Evolutionary conservation across 164 flowering plant species (phyloP).

Genomic region (Liquidambar formosana): DNA sequence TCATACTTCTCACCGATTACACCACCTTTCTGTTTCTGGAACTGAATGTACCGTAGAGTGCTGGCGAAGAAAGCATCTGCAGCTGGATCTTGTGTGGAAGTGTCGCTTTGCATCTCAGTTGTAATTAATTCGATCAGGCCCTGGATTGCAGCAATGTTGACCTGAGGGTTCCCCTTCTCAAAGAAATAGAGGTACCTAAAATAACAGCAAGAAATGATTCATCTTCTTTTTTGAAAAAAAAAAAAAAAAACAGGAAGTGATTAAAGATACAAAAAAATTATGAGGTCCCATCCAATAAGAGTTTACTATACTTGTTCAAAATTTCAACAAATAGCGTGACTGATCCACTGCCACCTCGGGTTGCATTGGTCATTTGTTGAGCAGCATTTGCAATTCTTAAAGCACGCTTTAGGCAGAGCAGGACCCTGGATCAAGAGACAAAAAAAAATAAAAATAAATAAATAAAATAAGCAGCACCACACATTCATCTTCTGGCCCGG

Average conservation of each 20-base stretch:
- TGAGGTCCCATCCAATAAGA: not conserved
- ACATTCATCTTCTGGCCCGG: too few species aligned
- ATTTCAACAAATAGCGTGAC: constrained; percentile 87
- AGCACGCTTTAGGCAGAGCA: constrained; percentile 94
- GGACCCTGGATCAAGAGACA: constrained; percentile 52
- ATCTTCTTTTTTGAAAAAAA: too few species aligned
- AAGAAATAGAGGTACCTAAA: constrained; percentile 87
- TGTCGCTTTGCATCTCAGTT: constrained; percentile 88
- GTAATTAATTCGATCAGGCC: constrained; percentile 76
- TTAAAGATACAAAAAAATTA: not conserved
- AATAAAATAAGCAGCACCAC: too few species aligned
- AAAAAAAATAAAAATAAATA: too few species aligned
- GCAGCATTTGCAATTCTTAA: constrained; percentile 97
- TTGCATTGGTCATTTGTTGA: constrained; percentile 87
- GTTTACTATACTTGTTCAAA: constrained; percentile 67
- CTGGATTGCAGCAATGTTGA: constrained; percentile 68
- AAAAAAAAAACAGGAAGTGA: too few species aligned
- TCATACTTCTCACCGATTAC: constrained; percentile 81
- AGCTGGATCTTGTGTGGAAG: constrained; percentile 51
- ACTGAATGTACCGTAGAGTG: constrained; percentile 80
- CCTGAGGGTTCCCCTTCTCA: constrained; percentile 92
- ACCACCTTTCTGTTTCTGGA: constrained; percentile 97
- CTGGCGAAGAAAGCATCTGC: constrained; percentile 87
- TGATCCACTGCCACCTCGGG: constrained; percentile 87
- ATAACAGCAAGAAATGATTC: not conserved